phyloP scores from a whole-genome alignment of 495 filamentous ascomycete species.

The Neurospora sp. region DNA sequence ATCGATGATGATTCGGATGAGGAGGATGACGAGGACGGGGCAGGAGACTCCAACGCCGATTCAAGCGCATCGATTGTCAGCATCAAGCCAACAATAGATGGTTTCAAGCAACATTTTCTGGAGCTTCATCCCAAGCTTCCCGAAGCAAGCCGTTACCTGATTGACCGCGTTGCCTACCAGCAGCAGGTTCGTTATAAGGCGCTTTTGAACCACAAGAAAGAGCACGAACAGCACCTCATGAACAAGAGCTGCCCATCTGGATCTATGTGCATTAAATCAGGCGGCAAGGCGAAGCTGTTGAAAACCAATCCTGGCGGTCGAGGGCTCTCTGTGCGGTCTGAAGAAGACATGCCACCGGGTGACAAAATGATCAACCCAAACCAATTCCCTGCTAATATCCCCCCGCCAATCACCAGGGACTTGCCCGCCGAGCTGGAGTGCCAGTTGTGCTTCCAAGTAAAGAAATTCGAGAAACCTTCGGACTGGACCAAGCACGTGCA shows the following conservation, averaged over 20 bases:
- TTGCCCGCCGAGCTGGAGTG: constrained; percentile 91
- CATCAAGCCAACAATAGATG: constrained; percentile 64
- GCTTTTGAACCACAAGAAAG: constrained; percentile 60
- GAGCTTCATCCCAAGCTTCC: constrained; percentile 53
- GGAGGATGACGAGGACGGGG: constrained; percentile 42
- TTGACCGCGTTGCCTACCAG: constrained; percentile 76
- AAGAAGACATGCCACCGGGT: constrained; percentile 46
- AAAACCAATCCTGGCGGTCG: constrained; percentile 27
- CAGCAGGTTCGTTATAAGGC: constrained; percentile 71
- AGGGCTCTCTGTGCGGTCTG: background rate
- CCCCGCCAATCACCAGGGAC: constrained; percentile 65
- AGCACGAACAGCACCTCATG: constrained; percentile 51
- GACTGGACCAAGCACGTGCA: constrained; percentile 98
- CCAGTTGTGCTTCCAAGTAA: constrained; percentile 78
- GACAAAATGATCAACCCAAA: constrained; percentile 59
- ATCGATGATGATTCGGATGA: constrained; percentile 29
- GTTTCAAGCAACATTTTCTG: constrained; percentile 68
- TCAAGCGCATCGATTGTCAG: constrained; percentile 33
- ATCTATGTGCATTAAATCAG: constrained; percentile 52
- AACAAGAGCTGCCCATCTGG: constrained; percentile 48
- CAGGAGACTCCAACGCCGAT: constrained; percentile 37
- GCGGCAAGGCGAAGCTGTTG: constrained; percentile 41
- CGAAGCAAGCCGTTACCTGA: constrained; percentile 44
- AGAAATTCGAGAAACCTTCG: constrained; percentile 87
- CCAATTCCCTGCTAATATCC: constrained; percentile 70